Percentiles rank a stretch among this genome's conserved stretches.
Evolutionary conservation across 331 rosid genomes (phyloP).

Genomic region (Malus hybrid): DNA sequence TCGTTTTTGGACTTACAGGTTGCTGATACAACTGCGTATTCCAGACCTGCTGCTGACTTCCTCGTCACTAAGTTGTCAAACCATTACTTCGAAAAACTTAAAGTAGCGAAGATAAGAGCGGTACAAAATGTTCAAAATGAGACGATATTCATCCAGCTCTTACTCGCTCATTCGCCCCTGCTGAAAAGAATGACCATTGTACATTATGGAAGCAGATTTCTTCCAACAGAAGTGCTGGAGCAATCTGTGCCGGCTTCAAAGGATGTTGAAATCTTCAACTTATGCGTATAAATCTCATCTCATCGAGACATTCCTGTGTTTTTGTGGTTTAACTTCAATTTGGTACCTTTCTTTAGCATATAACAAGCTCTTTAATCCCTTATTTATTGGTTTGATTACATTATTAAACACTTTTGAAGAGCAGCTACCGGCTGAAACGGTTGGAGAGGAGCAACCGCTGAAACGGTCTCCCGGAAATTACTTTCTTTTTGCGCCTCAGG

Average conservation of each 20-base stretch:
- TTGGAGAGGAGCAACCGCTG: background rate
- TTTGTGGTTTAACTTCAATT: no score
- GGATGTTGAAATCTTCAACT: slow-evolving; percentile 6
- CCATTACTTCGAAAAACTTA: slow-evolving; percentile 5
- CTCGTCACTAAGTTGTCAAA: background rate
- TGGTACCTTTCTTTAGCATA: background rate
- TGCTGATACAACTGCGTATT: background rate
- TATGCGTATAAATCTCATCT: background rate
- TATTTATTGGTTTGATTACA: background rate
- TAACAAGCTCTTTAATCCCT: background rate
- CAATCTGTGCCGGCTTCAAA: background rate
- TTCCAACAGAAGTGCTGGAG: background rate
- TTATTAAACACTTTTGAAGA: no score
- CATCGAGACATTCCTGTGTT: background rate
- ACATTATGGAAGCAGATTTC: background rate
- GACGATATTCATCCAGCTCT: background rate
- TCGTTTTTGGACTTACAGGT: background rate
- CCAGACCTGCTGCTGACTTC: background rate
- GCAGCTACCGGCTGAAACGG: background rate
- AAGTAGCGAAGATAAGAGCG: slow-evolving; percentile 9
- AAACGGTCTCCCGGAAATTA: background rate
- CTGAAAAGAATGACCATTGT: slow-evolving; percentile 4
- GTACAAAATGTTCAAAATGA: background rate
- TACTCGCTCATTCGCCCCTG: slow-evolving; percentile 8
- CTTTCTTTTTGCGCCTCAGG: background rate